Evolutionary conservation across 2,329 filamentous ascomycete species (phyloP), one percentile per base, ranked within the genome.

Genomic region (Aspergillus intermedius): DNA sequence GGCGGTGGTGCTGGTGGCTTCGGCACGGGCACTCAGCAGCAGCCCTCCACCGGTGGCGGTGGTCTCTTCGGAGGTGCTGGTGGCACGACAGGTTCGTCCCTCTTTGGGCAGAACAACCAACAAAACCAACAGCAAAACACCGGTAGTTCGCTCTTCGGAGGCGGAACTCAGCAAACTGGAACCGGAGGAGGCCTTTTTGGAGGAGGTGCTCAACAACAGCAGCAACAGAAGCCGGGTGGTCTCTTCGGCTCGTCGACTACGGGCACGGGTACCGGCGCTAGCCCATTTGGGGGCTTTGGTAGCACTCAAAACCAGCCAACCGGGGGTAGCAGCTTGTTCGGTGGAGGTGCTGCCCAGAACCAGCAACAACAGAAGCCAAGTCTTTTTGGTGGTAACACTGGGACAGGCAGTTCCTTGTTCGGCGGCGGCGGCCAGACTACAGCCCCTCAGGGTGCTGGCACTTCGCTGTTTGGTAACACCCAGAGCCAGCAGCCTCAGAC

Each of bases 381-480:
- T n/a, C 58, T 82, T 12, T 83, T 84, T 53, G 78, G 58, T 13
- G 49, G 76, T 13, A 65, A 69, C 5, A 62, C 66, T 4, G 66
- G 61, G 49, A 67, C 70, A 40, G 71, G 72, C 41, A 65, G 71
- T 42, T 69, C 73, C 28, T 63, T 80, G 12, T 79, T 80, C 45
- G 74, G 75, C 23, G 58, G 59, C 25, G 59, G 59, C 8, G 58
- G 59, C 12, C 42, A 44, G 51, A 54, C 25, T 40, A 55, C 57
- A 4, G 49, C 62, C 4, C 44, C 54, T 9, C 62, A 67, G 17
- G 59, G 55, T 23, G 50, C 60, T 2, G 60, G 79, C 19, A 72
- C 70, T 50, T 86, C 84, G 0, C 61, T 88, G 2, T 80, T 88
- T 44, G 80, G 81, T 17, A 75, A 67, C 51, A 75, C 47, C 13